Evolutionary conservation across 1,284 basidiomycete genomes (phyloP).

Genomic region (Microbotryum intermedium): DNA sequence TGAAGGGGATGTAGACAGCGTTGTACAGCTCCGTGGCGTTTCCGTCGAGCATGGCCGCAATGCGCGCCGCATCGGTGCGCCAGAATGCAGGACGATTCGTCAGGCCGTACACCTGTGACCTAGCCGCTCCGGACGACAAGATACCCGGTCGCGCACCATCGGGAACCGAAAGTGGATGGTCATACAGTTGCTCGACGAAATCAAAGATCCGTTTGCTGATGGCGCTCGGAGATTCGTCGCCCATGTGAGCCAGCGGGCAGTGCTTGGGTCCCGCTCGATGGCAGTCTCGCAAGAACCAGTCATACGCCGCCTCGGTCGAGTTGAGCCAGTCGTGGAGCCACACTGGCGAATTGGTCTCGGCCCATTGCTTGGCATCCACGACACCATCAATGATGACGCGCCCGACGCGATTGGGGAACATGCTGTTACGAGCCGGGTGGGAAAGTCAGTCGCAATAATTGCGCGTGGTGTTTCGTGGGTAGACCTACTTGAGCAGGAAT

Average conservation of each 20-base stretch:
- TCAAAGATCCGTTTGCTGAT: constrained; percentile 13
- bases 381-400: constrained; percentile 29
- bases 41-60: constrained; percentile 34
- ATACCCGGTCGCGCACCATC: constrained; percentile 36
- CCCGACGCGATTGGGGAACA: constrained; percentile 27
- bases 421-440: too few relatives aligned
- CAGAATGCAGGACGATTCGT: constrained; percentile 30
- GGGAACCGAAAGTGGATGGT: constrained; percentile 35
- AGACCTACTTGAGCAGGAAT: constrained; percentile 37
- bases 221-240: constrained; percentile 9
- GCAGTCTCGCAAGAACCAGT: constrained; percentile 19
- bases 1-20: neutral
- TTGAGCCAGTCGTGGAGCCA: constrained; percentile 36
- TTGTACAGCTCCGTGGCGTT: constrained; percentile 29
- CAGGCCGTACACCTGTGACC: constrained; percentile 33
- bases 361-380: constrained; percentile 19
- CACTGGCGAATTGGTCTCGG: constrained; percentile 39
- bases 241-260: constrained; percentile 14
- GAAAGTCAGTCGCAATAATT: too few relatives aligned
- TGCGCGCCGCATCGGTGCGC: constrained; percentile 17
- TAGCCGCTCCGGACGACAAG: constrained; percentile 40
- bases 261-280: constrained; percentile 12
- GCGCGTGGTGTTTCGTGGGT: too few relatives aligned
- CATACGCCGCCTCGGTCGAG: constrained; percentile 14
- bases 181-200: constrained; percentile 39